Conservation (phyloP, 768 basidiomycete genomes). For the Sporobolomyces phaffii region DNA sequence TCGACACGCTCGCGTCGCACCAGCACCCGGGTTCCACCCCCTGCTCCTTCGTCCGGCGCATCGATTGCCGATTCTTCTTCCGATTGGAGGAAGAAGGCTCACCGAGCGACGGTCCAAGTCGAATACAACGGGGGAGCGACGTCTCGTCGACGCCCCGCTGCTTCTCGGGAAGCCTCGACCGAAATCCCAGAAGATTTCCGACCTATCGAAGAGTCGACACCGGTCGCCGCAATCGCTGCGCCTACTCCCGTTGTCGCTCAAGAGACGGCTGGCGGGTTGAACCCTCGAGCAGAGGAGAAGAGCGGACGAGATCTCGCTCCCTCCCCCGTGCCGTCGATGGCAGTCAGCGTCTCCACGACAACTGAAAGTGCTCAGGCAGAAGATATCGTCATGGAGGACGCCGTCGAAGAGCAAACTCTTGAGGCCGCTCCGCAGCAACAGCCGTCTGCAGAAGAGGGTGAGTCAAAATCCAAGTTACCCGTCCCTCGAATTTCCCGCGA, state of each 20-base stretch:
- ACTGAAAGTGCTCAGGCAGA: conserved; percentile 23
- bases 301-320: not conserved
- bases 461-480: not conserved
- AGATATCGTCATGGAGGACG: conserved; percentile 28
- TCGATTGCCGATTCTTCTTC: conserved; percentile 1
- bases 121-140: conserved; percentile 67
- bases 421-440: too few relatives aligned
- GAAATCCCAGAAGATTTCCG: conserved; percentile 3
- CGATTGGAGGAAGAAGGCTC: conserved; percentile 52
- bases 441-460: not conserved
- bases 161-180: conserved; percentile 9
- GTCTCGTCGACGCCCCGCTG: not conserved
- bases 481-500: not conserved
- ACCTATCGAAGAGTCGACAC: not conserved
- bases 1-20: conserved; percentile 1
- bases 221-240: not conserved
- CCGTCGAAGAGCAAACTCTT: conserved; percentile 8
- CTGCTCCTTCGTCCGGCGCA: not conserved
- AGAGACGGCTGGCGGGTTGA: not conserved
- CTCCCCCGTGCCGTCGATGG: conserved; percentile 13
- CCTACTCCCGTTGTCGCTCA: not conserved
- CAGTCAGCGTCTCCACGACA: conserved; percentile 22
- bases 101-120: conserved; percentile 89
- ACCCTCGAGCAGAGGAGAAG: not conserved
- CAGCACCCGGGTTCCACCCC: conserved; percentile 4